Evolutionary conservation across 164 flowering plant species (phyloP).

Genomic region (Akebia trifoliata): DNA sequence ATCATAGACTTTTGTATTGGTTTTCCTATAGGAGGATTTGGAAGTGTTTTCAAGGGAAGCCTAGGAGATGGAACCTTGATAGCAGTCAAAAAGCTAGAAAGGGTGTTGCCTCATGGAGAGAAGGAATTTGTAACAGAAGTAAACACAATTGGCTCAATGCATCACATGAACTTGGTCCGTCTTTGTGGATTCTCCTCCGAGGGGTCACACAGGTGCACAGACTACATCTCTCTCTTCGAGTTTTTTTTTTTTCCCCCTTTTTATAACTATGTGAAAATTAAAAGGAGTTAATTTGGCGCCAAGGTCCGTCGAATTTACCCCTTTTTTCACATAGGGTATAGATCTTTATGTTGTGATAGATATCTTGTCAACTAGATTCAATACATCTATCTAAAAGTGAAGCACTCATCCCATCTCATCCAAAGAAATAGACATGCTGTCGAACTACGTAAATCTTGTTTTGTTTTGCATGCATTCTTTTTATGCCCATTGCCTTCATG

Average conservation of each 20-base stretch:
- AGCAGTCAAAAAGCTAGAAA: constrained; percentile 13
- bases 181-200: constrained; percentile 89
- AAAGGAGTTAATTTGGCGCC: too few relatives aligned
- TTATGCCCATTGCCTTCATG: too few relatives aligned
- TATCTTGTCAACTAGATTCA: too few relatives aligned
- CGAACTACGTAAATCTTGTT: too few relatives aligned
- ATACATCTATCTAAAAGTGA: too few relatives aligned
- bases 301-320: too few relatives aligned
- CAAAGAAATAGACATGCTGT: too few relatives aligned
- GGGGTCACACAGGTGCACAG: constrained; percentile 57
- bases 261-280: not conserved
- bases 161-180: constrained; percentile 79
- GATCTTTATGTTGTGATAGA: not conserved
- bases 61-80: constrained; percentile 1
- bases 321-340: too few relatives aligned
- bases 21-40: constrained; percentile 7
- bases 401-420: too few relatives aligned
- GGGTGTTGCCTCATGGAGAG: constrained; percentile 13
- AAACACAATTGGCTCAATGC: constrained; percentile 14
- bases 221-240: too few relatives aligned
- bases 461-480: too few relatives aligned
- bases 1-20: not conserved
- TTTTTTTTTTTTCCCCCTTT: not conserved
- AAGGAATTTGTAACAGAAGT: constrained; percentile 17
- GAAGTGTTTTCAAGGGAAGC: constrained; percentile 68